These are phyloP conservation scores for Candida coquimbonensis DNA, from an alignment of 805 yeast genomes.

Conservation along the genomic window DNA sequence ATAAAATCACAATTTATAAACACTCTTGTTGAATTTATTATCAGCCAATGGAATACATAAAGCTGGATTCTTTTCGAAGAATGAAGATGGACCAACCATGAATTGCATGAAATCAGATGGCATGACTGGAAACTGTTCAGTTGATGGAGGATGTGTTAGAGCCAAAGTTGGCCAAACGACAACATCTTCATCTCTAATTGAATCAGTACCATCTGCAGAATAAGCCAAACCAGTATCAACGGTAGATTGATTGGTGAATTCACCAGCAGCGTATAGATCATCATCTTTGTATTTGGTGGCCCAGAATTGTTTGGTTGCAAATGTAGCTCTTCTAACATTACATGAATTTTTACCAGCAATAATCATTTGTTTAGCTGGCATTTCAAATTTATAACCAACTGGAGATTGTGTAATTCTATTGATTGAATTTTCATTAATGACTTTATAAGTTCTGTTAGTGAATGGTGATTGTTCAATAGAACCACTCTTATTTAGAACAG, in stretches of 20 bases:
- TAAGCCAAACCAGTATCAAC: slow-evolving; percentile 61
- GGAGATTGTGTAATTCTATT: slow-evolving; percentile 66
- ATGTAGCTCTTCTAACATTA: slow-evolving; percentile 65
- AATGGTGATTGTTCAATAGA: slow-evolving; percentile 35
- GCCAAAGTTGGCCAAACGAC: slow-evolving; percentile 82
- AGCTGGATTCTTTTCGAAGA: slow-evolving; percentile 74
- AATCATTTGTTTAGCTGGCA: slow-evolving; percentile 74
- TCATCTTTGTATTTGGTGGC: slow-evolving; percentile 72
- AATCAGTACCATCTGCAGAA: slow-evolving; percentile 45
- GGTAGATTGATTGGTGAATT: slow-evolving; percentile 76
- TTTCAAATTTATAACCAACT: slow-evolving; percentile 62
- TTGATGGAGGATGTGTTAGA: slow-evolving; percentile 74
- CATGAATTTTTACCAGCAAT: slow-evolving; percentile 56
- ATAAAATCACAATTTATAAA: no score
- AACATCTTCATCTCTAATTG: slow-evolving; percentile 46
- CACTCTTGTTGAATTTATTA: slow-evolving; percentile 45
- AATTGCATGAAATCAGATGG: slow-evolving; percentile 74
- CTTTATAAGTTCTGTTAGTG: slow-evolving; percentile 62
- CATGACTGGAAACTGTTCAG: slow-evolving; percentile 88
- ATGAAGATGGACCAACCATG: slow-evolving; percentile 61
- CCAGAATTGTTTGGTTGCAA: slow-evolving; percentile 76
- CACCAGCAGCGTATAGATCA: slow-evolving; percentile 75
- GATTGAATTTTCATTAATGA: slow-evolving; percentile 65
- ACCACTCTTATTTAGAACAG: slow-evolving; percentile 63
- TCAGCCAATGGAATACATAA: slow-evolving; percentile 68